Percentiles rank a stretch among this genome's conserved stretches.
phyloP scores from a whole-genome alignment of 371 early-diverging fungal genomes.

The Mucor piriformis region DNA sequence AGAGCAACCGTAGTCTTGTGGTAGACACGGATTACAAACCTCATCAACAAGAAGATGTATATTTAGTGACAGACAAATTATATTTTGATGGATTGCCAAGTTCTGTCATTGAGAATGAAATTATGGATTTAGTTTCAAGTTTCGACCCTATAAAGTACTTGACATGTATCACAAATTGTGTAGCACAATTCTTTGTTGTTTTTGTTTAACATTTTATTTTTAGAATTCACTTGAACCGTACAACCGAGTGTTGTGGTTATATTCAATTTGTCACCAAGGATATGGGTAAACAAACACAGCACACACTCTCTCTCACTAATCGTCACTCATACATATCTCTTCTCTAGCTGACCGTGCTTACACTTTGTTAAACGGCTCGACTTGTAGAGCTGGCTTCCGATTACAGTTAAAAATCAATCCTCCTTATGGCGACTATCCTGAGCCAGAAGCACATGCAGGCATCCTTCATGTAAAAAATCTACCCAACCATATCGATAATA shows the following conservation, averaged over 20 bases:
- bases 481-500: slow-evolving; percentile 30
- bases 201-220: too few relatives aligned
- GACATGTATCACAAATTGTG: slow-evolving; percentile 2
- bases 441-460: slow-evolving; percentile 40
- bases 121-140: slow-evolving; percentile 32
- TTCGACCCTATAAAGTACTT: slow-evolving; percentile 39
- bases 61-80: slow-evolving; percentile 20
- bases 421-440: slow-evolving; percentile 22
- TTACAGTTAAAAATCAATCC: slow-evolving; percentile 37
- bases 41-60: slow-evolving; percentile 5
- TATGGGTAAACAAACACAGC: slow-evolving; percentile 15
- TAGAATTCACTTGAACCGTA: slow-evolving; percentile 19
- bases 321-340: not conserved
- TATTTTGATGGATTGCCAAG: slow-evolving; percentile 28
- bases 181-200: not conserved
- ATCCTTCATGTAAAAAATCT: slow-evolving; percentile 46
- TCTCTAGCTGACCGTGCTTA: slow-evolving; percentile 44
- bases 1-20: slow-evolving; percentile 6
- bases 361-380: slow-evolving; percentile 41
- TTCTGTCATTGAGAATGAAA: slow-evolving; percentile 33
- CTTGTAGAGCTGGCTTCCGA: slow-evolving; percentile 23
- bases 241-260: slow-evolving; percentile 21
- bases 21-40: slow-evolving; percentile 7
- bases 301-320: not conserved
- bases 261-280: slow-evolving; percentile 27